Evolutionary conservation across 495 filamentous ascomycete genomes (phyloP).

Genomic region (Echria macrotheca): DNA sequence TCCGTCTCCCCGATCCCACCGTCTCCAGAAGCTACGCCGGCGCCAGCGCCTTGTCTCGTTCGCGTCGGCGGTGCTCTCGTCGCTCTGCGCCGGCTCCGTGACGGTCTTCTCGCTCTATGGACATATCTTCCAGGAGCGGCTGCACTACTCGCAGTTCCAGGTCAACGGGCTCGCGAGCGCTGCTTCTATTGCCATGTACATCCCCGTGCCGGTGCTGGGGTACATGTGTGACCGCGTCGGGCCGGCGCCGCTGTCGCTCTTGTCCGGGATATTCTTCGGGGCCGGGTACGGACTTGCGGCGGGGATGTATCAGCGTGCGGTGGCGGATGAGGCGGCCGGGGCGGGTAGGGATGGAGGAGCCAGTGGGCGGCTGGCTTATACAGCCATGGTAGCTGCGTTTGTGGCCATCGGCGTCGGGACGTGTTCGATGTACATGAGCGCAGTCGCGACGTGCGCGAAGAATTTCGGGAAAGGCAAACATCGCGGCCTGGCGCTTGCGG

Average conservation of each 20-base stretch:
- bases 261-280: slow-evolving; percentile 70
- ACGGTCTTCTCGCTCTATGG: slow-evolving; percentile 89
- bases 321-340: no score
- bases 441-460: slow-evolving; percentile 92
- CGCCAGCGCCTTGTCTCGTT: slow-evolving; percentile 36
- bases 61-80: slow-evolving; percentile 35
- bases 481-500: slow-evolving; percentile 80
- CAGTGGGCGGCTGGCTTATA: slow-evolving; percentile 49
- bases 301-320: slow-evolving; percentile 62
- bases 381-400: slow-evolving; percentile 80
- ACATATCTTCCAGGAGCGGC: slow-evolving; percentile 72
- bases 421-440: slow-evolving; percentile 76
- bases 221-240: slow-evolving; percentile 85
- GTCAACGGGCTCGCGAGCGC: slow-evolving; percentile 85
- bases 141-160: slow-evolving; percentile 82
- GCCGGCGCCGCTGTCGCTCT: slow-evolving; percentile 64
- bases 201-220: slow-evolving; percentile 82
- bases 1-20: slow-evolving; percentile 10
- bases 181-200: slow-evolving; percentile 80
- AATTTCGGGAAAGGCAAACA: slow-evolving; percentile 88
- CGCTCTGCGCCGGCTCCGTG: slow-evolving; percentile 76
- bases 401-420: slow-evolving; percentile 75
- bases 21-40: slow-evolving; percentile 20
- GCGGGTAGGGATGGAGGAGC: slow-evolving; percentile 22
- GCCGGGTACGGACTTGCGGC: slow-evolving; percentile 79